Conservation (phyloP, 2,329 filamentous ascomycete genomes). For the Purpureocillium takamizusanense region DNA sequence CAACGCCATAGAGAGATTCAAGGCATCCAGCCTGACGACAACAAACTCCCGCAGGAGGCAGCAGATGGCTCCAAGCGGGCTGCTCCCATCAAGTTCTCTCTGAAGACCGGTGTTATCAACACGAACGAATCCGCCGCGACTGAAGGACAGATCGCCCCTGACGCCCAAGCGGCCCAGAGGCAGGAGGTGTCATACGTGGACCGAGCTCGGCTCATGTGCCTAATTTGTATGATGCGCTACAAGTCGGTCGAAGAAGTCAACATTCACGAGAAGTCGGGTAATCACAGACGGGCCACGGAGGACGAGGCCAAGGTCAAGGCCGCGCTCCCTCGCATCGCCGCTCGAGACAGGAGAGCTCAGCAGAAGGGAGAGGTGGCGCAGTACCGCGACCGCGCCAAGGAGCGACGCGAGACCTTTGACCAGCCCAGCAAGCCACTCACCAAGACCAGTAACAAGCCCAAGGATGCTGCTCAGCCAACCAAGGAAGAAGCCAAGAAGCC, state of each 20-base stretch:
- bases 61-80: not conserved
- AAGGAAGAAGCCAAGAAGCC: conserved; percentile 12
- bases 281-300: conserved; percentile 30
- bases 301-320: conserved; percentile 39
- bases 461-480: conserved; percentile 14
- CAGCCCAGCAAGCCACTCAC: conserved; percentile 46
- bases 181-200: conserved; percentile 47
- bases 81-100: conserved; percentile 21
- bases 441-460: conserved; percentile 22
- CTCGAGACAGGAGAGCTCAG: conserved; percentile 25
- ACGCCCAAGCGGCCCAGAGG: not conserved
- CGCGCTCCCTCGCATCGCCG: conserved; percentile 29
- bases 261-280: conserved; percentile 32
- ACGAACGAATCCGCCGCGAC: not conserved
- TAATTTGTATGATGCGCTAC: conserved; percentile 38
- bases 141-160: conserved; percentile 5
- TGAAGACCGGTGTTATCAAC: conserved; percentile 12
- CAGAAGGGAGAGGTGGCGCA: conserved; percentile 24
- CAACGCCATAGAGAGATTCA: conserved; percentile 33
- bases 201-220: conserved; percentile 34
- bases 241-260: conserved; percentile 32
- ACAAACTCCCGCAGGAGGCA: not conserved
- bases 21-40: conserved; percentile 7
- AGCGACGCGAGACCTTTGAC: conserved; percentile 53
- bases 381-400: conserved; percentile 60